Base-by-base conservation (phyloP, 352 stramenopile genomes). In the Globisporangium ultimum region DNA sequence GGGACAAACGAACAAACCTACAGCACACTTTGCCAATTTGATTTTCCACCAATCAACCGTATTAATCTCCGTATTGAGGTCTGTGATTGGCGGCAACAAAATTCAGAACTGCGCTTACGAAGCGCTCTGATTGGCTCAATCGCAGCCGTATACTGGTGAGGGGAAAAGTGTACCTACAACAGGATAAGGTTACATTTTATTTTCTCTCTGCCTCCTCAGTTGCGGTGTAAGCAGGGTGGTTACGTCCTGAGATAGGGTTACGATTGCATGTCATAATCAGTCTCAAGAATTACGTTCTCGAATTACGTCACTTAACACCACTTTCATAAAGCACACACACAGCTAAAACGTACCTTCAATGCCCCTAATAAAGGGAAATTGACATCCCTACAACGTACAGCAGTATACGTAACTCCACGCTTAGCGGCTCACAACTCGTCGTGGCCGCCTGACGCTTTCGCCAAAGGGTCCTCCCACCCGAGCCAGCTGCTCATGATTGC, bases 401-500 rank as follows among this genome's bases (percentile, higher is more conserved):
- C 10, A 11, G 2, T 1, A 12, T 13, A 15, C 4, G 10, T 42
- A 58, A 58, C 14, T 24, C 53, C 38, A 15, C 9, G 3, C 15
- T 14, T 14, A 4, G 0, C 6, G 15, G 13, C 13, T 58, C 41
- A 58, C 53, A 58, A 58, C 9, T 12, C 52, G 21, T 58, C 40
- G 9, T 28, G 22, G 12, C 48, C 17, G 12, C 48, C 17, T 6
- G 53, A 51, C 40, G 53, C n/a, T 32, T 43, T 58, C 41, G 20
- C 14, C 17, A 42, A 11, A 22, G 48, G 41, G 32, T 51, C 53
- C 53, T 51, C 53, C 53, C 56, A 62, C 1, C 38, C 48, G 56
- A 62, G 56, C 56, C 56, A 62, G 24, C 56, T 62, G 48, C 48
- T 62, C 56, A 56, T 49, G 38, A 50, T 43, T 48, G 36, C 11